phyloP scores from a whole-genome alignment of 176 grass and related monocot species.

The Zoysia japonica region DNA sequence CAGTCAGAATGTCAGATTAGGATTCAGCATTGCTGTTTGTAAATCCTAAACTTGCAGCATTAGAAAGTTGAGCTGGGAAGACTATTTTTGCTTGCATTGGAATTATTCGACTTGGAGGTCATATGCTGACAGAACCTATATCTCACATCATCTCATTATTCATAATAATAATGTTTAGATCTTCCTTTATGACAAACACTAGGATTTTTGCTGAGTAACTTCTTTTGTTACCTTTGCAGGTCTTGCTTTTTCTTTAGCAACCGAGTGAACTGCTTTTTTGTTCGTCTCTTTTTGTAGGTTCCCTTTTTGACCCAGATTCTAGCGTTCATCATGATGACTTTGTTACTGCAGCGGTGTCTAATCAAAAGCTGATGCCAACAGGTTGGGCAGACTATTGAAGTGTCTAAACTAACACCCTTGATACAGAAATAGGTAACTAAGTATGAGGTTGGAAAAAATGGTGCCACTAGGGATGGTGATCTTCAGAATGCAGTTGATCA shows the following conservation, averaged over 20 bases:
- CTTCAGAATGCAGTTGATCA: slow-evolving; percentile 56
- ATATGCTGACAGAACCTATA: background rate
- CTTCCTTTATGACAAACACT: slow-evolving; percentile 80
- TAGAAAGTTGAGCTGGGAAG: background rate
- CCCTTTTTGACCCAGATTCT: slow-evolving; percentile 92
- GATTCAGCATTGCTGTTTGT: background rate
- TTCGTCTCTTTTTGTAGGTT: slow-evolving; percentile 59
- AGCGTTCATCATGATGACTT: slow-evolving; percentile 79
- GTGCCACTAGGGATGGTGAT: slow-evolving; percentile 36
- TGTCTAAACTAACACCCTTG: slow-evolving; percentile 29
- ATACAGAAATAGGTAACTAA: too few species aligned
- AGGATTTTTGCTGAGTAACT: slow-evolving; percentile 42
- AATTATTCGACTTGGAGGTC: background rate
- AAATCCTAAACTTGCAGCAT: background rate
- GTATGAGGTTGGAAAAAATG: slow-evolving; percentile 41
- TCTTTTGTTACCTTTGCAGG: background rate
- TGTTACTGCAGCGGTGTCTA: slow-evolving; percentile 29
- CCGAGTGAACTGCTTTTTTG: background rate
- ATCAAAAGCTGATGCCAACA: slow-evolving; percentile 26
- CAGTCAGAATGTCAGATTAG: background rate
- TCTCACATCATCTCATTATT: background rate
- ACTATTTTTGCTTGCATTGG: background rate
- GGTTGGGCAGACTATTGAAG: slow-evolving; percentile 46
- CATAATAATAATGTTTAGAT: slow-evolving; percentile 61
- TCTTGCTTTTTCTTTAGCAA: slow-evolving; percentile 34